Evolutionary conservation across 108 stramenopile species (phyloP).

Genomic region (Pinguiococcus pyrenoidosus): DNA sequence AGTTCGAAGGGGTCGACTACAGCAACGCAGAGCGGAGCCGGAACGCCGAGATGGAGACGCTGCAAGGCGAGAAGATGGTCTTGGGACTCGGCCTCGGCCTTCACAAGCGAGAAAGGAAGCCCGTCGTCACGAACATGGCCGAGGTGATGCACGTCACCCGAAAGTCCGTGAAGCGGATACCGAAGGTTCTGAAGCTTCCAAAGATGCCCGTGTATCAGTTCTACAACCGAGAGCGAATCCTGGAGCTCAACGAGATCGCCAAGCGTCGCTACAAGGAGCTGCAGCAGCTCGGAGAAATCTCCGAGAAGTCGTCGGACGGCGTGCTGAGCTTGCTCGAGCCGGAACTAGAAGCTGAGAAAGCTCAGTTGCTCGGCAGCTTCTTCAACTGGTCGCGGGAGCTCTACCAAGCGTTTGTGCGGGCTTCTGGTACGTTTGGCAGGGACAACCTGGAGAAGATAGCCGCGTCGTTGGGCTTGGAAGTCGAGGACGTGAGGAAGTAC

Average conservation of each 20-base stretch:
- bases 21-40: slow-evolving; percentile 10
- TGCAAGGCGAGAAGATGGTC: slow-evolving; percentile 1
- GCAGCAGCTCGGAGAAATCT: too few species aligned
- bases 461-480: too few species aligned
- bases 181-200: slow-evolving; percentile 67
- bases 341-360: too few species aligned
- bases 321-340: too few species aligned
- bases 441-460: too few species aligned
- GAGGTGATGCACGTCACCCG: slow-evolving; percentile 12
- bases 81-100: not conserved
- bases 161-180: slow-evolving; percentile 53
- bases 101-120: not conserved
- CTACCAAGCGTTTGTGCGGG: too few species aligned
- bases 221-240: slow-evolving; percentile 60
- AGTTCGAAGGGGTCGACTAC: slow-evolving; percentile 87
- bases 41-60: slow-evolving; percentile 1
- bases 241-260: too few species aligned
- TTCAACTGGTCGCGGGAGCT: too few species aligned
- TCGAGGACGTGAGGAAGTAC: slow-evolving; percentile 28
- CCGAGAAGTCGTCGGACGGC: too few species aligned
- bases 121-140: not conserved
- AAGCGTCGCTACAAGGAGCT: too few species aligned
- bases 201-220: slow-evolving; percentile 91
- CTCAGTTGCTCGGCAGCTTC: too few species aligned
- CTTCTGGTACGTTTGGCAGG: too few species aligned